Evolutionary conservation across 2,329 filamentous ascomycete species (phyloP), one percentile per base, ranked within the genome.

Genomic region (Dactylella cylindrospora): DNA sequence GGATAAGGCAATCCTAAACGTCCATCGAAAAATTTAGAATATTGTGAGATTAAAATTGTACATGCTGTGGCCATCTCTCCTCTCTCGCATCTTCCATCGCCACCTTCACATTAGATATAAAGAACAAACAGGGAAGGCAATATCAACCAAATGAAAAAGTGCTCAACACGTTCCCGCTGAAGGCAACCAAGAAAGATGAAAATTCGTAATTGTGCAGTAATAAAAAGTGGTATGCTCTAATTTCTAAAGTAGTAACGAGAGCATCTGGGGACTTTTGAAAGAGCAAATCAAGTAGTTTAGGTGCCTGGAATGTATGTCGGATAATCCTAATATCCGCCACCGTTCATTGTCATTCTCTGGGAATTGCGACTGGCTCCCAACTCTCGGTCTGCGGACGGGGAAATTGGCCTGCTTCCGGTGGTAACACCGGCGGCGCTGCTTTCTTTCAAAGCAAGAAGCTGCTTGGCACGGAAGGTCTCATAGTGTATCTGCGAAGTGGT

Each of bases 401-500:
- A 95, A 79, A 98, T 98, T 72, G 93, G 93, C 74, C 91, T 82
- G 78, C 88, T 93, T 69, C 84, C 74, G 78, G 84, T 80, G 65
- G 73, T 72, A 55, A 77, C 78, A 67, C 84, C 86, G 67, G 89
- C 87, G 69, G 89, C 88, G 72, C 88, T 95, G 80, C 87, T 95
- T 80, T 98, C 93, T 84, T 97, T 98, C 74, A 98, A 82, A 57
- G 93, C 93, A 72, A 98, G 79, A 71, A 98, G 80, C 77, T 98
- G 93, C 84, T 98, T 98, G 71, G 93, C 90, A 76, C 93, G 90
- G 90, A 98, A 98, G 61, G 90, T 95, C 81, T 98, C 93, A 80
- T 98, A 98, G 81, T 98, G 93, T 76, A 96, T 98, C 80, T 98
- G 93, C 69, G 90, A 96, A 40, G 93, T 98, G 25, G 93, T 98